Evolutionary conservation across 2,329 filamentous ascomycete genomes (phyloP).

Genomic region (Dactylella cylindrospora): DNA sequence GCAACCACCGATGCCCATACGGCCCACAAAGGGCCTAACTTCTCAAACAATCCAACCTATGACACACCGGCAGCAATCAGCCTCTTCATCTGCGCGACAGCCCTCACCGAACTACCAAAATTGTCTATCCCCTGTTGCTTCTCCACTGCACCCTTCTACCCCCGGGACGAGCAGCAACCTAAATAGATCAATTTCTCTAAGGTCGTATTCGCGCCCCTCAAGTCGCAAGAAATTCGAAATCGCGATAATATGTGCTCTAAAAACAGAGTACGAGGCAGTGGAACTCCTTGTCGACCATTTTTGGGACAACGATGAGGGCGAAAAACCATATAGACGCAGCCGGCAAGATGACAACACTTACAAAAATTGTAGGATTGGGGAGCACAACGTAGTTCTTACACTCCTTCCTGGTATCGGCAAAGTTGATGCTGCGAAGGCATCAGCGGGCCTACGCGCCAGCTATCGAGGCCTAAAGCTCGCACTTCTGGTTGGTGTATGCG

Average conservation of each 20-base stretch:
- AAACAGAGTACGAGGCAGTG: conserved; percentile 50
- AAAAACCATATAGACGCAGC: conserved; percentile 13
- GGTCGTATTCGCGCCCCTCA: conserved; percentile 1
- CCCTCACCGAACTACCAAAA: too few relatives aligned
- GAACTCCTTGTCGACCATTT: conserved; percentile 49
- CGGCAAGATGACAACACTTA: conserved; percentile 50
- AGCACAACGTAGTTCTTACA: conserved; percentile 52
- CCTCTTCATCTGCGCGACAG: too few relatives aligned
- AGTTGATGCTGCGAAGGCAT: conserved; percentile 48
- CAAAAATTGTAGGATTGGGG: conserved; percentile 49
- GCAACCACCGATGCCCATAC: too few relatives aligned
- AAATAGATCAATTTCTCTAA: too few relatives aligned
- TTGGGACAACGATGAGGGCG: conserved; percentile 47
- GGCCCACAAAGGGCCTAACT: too few relatives aligned
- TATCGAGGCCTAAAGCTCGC: conserved; percentile 50
- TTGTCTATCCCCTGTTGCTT: too few relatives aligned
- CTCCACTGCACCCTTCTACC: too few relatives aligned
- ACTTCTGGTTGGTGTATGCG: conserved; percentile 52
- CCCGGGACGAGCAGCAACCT: too few relatives aligned
- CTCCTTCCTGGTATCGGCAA: conserved; percentile 49
- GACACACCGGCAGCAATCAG: too few relatives aligned
- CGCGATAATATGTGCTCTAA: conserved; percentile 52
- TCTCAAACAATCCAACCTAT: too few relatives aligned
- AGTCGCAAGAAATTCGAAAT: conserved; percentile 50
- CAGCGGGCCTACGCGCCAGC: conserved; percentile 48